phyloP scores from a whole-genome alignment of 2,329 filamentous ascomycete genomes.

The Fusarium tricinctum region DNA sequence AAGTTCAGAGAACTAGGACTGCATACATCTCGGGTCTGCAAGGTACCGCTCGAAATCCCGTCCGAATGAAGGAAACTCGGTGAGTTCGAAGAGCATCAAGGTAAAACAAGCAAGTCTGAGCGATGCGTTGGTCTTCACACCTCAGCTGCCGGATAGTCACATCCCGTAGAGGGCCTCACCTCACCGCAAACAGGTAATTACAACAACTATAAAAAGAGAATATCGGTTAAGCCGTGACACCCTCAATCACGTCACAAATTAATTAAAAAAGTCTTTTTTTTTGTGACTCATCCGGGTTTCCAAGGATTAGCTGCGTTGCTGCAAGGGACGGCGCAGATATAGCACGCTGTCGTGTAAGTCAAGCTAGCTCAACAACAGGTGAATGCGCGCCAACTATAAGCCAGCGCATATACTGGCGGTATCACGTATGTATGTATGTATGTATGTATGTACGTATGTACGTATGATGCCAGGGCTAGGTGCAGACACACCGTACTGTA shows the following conservation, averaged over 20 bases:
- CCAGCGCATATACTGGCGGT: conserved; percentile 18
- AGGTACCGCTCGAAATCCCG: neutral
- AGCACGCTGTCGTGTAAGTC: conserved; percentile 40
- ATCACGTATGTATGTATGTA: neutral
- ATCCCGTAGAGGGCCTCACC: conserved; percentile 37
- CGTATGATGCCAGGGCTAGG: conserved; percentile 11
- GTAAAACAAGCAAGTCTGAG: too few relatives aligned
- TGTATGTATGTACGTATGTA: too few relatives aligned
- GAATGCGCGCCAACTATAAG: conserved; percentile 33
- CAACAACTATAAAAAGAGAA: conserved; percentile 7
- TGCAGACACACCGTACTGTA: conserved; percentile 22
- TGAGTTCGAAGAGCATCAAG: neutral
- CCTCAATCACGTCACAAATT: conserved; percentile 22
- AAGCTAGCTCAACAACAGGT: conserved; percentile 30
- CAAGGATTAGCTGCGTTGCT: conserved; percentile 20
- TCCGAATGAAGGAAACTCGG: neutral
- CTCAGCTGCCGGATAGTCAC: conserved; percentile 13
- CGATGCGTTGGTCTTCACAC: conserved; percentile 19
- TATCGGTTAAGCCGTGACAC: conserved; percentile 11
- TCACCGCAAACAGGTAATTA: conserved; percentile 20
- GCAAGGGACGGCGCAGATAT: conserved; percentile 33
- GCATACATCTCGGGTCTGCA: neutral
- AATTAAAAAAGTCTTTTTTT: neutral
- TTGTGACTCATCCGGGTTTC: conserved; percentile 20
- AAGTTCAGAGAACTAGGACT: neutral